These are phyloP conservation scores for Physcia stellaris DNA, from an alignment of 495 filamentous ascomycete genomes.

Conservation along the genomic window DNA sequence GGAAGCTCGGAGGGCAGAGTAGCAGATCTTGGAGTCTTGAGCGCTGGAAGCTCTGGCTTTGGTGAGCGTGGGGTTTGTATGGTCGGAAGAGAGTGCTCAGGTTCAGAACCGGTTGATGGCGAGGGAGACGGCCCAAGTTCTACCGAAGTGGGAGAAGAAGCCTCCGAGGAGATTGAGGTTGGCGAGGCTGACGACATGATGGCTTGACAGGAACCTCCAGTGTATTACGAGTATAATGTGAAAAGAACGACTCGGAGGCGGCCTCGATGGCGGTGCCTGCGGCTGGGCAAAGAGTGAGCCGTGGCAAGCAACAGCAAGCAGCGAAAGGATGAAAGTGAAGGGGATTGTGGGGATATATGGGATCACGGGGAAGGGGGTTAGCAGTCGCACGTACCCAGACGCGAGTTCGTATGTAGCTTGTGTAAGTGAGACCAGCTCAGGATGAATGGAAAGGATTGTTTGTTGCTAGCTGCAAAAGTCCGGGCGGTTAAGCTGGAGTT, in stretches of 20 bases:
- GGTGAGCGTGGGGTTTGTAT: neutral
- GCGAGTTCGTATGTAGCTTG: neutral
- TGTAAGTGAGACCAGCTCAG: constrained; percentile 6
- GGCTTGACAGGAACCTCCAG: constrained; percentile 3
- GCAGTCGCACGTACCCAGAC: constrained; percentile 1
- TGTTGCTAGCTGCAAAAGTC: constrained; percentile 6
- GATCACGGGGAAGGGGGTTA: neutral
- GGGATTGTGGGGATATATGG: constrained; percentile 2
- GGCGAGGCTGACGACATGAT: constrained; percentile 11
- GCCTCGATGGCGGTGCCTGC: constrained; percentile 14
- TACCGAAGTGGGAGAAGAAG: neutral
- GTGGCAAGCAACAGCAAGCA: constrained; percentile 10
- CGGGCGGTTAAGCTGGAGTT: constrained; percentile 15
- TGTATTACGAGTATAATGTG: constrained; percentile 5
- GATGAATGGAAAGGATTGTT: constrained; percentile 1
- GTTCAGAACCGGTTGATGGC: neutral
- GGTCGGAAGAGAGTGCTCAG: neutral
- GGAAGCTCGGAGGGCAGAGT: constrained; percentile 70
- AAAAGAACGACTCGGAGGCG: constrained; percentile 10
- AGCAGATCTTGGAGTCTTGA: constrained; percentile 63
- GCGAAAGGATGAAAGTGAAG: constrained; percentile 3
- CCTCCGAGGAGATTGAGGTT: constrained; percentile 1
- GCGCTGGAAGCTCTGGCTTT: constrained; percentile 55
- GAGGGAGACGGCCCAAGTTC: neutral
- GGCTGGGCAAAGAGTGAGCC: constrained; percentile 15